phyloP scores from a whole-genome alignment of 2,329 filamentous ascomycete genomes.

The Monosporascus ibericus region DNA sequence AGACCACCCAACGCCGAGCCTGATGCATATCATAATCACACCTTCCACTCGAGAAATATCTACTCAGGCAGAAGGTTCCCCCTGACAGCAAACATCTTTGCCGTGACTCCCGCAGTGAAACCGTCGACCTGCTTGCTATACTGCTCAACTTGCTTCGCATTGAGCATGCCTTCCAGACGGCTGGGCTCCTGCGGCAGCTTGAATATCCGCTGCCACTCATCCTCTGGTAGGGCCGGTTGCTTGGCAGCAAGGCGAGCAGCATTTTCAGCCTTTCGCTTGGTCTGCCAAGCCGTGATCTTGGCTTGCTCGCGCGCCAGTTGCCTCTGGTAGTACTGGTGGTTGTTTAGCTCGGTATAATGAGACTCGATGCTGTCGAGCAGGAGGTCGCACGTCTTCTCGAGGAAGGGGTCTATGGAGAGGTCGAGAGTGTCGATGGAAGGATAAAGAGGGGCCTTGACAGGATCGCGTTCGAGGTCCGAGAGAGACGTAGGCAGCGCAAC shows the following conservation, averaged over 20 bases:
- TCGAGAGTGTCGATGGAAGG: constrained; percentile 88
- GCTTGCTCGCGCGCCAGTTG: constrained; percentile 88
- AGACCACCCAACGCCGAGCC: constrained; percentile 28
- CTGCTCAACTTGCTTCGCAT: constrained; percentile 93
- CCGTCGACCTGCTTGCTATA: constrained; percentile 96
- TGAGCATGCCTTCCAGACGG: constrained; percentile 87
- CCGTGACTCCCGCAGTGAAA: constrained; percentile 83
- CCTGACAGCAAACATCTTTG: constrained; percentile 97
- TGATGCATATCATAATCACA: constrained; percentile 22
- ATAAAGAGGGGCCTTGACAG: constrained; percentile 60
- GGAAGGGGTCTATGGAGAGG: constrained; percentile 91
- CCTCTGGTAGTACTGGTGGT: constrained; percentile 94
- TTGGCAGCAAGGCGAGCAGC: constrained; percentile 77
- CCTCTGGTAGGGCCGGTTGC: constrained; percentile 83
- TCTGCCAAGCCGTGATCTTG: constrained; percentile 95
- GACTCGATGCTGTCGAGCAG: constrained; percentile 94
- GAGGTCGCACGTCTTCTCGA: constrained; percentile 96
- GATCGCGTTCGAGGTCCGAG: constrained; percentile 65
- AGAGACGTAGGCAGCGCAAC: constrained; percentile 74
- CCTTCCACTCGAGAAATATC: constrained; percentile 9
- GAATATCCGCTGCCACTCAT: constrained; percentile 97
- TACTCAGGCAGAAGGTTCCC: constrained; percentile 58
- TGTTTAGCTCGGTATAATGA: constrained; percentile 98
- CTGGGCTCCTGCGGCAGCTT: constrained; percentile 95
- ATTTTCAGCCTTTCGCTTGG: constrained; percentile 96